phyloP scores from a whole-genome alignment of 306 rosid genomes.

The Neltuma alba region DNA sequence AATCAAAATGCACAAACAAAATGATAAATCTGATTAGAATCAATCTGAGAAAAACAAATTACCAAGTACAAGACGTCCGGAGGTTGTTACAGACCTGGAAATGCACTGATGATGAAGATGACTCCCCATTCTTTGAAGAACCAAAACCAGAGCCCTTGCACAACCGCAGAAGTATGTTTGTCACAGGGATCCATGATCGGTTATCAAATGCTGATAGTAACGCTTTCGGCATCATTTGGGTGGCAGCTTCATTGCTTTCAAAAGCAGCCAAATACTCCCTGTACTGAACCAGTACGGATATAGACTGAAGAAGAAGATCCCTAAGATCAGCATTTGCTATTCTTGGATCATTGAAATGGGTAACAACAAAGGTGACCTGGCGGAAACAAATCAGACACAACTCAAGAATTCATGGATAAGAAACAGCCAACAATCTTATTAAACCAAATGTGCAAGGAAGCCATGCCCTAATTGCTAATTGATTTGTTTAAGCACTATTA shows the following conservation, averaged over 20 bases:
- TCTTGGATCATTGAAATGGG: conserved; percentile 94
- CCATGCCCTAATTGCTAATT: neutral
- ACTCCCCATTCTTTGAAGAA: conserved; percentile 88
- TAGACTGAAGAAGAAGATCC: conserved; percentile 97
- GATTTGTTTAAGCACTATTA: neutral
- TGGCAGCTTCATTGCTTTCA: conserved; percentile 88
- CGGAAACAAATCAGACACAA: conserved; percentile 30
- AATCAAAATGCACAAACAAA: conserved; percentile 33
- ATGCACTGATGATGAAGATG: conserved; percentile 76
- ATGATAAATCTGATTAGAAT: conserved; percentile 30
- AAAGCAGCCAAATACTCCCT: conserved; percentile 80
- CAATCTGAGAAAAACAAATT: conserved; percentile 4
- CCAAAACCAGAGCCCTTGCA: conserved; percentile 96
- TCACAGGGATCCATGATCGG: conserved; percentile 96
- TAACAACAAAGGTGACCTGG: conserved; percentile 90
- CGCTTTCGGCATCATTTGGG: conserved; percentile 82
- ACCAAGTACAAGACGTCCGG: neutral
- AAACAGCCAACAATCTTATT: conserved; percentile 24
- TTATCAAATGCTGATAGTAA: conserved; percentile 87
- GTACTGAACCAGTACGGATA: conserved; percentile 92
- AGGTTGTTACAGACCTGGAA: conserved; percentile 66
- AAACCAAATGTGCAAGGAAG: conserved; percentile 24
- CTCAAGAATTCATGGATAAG: conserved; percentile 21
- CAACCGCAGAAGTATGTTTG: conserved; percentile 82
- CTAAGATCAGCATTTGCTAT: conserved; percentile 92